A percentile compares a stretch with the other conserved stretches of the same genome.
phyloP scores from a whole-genome alignment of 108 stramenopile genomes.

The Parietichytrium sp. region DNA sequence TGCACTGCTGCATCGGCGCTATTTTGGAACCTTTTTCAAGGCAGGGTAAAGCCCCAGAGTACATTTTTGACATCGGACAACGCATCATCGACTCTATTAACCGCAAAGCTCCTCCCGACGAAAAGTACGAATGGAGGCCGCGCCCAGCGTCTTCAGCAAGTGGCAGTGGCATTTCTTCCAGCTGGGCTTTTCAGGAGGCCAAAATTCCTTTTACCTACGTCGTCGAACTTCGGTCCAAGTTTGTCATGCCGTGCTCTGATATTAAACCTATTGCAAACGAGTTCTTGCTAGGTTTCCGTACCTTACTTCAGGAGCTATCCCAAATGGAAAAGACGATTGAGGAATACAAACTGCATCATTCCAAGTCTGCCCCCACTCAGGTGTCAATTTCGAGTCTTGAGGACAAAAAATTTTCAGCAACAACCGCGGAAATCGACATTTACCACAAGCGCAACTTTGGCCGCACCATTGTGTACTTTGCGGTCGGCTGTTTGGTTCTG shows the following conservation, averaged over 20 bases:
- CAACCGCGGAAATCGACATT: too few relatives aligned
- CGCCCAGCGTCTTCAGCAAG: not conserved
- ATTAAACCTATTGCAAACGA: constrained; percentile 31
- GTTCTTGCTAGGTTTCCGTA: constrained; percentile 1
- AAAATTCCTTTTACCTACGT: constrained; percentile 30
- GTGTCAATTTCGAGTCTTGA: too few relatives aligned
- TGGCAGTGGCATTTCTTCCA: not conserved
- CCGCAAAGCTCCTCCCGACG: constrained; percentile 17
- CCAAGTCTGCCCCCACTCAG: too few relatives aligned
- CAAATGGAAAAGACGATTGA: not conserved
- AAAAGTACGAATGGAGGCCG: constrained; percentile 24
- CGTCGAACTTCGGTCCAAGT: constrained; percentile 18
- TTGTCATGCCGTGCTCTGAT: constrained; percentile 5
- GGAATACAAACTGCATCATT: too few relatives aligned
- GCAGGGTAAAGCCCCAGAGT: constrained; percentile 22
- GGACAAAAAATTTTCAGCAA: too few relatives aligned
- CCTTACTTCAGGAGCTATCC: constrained; percentile 28
- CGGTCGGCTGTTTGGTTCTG: too few relatives aligned
- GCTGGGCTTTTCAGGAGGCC: constrained; percentile 29
- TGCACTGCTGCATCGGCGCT: constrained; percentile 28
- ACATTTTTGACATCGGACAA: not conserved
- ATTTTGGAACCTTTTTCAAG: not conserved
- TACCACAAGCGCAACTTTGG: too few relatives aligned
- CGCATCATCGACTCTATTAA: constrained; percentile 6
- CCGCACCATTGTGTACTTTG: too few relatives aligned